These are phyloP conservation scores for Micractinium conductrix DNA, from an alignment of 139 green algal species.

Conservation along the genomic window DNA sequence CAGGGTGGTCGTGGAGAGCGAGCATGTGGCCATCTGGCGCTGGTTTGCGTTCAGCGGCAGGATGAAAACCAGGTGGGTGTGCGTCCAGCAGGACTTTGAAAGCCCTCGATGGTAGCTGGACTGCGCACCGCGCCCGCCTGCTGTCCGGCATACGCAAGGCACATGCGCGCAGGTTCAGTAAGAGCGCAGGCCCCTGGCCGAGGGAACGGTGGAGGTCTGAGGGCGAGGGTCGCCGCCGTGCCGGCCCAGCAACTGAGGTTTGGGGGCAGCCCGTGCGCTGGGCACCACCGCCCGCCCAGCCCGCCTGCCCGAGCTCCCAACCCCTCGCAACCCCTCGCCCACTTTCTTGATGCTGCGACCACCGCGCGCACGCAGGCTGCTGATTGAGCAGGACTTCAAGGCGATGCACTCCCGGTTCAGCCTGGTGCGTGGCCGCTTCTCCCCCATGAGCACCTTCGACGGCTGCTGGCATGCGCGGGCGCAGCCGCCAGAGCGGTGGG, in stretches of 20 bases:
- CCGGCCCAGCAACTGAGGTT: too few species aligned
- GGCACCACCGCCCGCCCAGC: too few species aligned
- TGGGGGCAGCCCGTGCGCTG: too few species aligned
- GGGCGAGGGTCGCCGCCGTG: too few species aligned
- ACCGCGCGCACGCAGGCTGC: slow-evolving; percentile 18
- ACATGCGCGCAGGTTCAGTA: too few species aligned
- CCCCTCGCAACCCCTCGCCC: too few species aligned
- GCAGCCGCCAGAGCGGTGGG: slow-evolving; percentile 3
- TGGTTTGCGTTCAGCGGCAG: neutral
- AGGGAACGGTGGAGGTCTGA: too few species aligned
- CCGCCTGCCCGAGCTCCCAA: too few species aligned
- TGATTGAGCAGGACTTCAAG: neutral
- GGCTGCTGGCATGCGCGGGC: neutral
- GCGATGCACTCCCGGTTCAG: neutral
- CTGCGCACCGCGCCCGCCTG: neutral
- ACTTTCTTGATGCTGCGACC: too few species aligned
- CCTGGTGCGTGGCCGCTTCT: neutral
- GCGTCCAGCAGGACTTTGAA: neutral
- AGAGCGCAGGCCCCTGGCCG: too few species aligned
- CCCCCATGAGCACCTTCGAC: neutral
- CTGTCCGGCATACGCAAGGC: too few species aligned
- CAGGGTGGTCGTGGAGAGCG: slow-evolving; percentile 23
- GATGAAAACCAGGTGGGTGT: neutral
- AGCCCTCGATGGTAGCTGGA: neutral
- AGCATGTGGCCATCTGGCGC: slow-evolving; percentile 13